These are phyloP conservation scores for Jackrogersella multiformis DNA, from an alignment of 495 filamentous ascomycete species.

Conservation along the genomic window DNA sequence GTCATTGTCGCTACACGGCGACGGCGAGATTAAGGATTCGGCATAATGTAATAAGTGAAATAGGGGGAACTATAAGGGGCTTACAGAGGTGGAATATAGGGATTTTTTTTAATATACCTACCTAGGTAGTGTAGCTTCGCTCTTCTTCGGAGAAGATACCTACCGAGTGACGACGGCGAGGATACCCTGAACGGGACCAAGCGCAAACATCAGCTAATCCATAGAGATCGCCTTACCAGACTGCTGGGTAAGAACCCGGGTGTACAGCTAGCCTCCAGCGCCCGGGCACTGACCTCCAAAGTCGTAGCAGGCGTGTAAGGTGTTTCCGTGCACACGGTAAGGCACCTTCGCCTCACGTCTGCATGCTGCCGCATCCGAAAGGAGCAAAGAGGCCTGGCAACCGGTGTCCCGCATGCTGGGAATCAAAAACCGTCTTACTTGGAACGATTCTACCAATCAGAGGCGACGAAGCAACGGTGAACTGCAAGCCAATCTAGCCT, in stretches of 20 bases:
- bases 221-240: constrained; percentile 36
- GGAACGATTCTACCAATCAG: constrained; percentile 33
- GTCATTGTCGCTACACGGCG: constrained; percentile 17
- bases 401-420: constrained; percentile 32
- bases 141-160: constrained; percentile 7
- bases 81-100: constrained; percentile 11
- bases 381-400: constrained; percentile 25
- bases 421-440: constrained; percentile 38
- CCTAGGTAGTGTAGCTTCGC: not conserved
- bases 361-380: constrained; percentile 42
- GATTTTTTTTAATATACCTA: constrained; percentile 8
- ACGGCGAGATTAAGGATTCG: constrained; percentile 16
- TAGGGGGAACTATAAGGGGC: not conserved
- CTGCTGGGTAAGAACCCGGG: constrained; percentile 35
- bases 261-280: constrained; percentile 24
- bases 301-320: constrained; percentile 26
- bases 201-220: constrained; percentile 17
- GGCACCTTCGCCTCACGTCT: constrained; percentile 43
- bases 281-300: constrained; percentile 24
- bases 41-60: constrained; percentile 15
- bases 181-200: constrained; percentile 24
- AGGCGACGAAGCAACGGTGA: constrained; percentile 24
- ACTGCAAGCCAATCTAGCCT: constrained; percentile 42
- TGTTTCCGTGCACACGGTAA: constrained; percentile 39
- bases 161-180: not conserved